Evolutionary conservation across 768 basidiomycete species (phyloP), one percentile per base, ranked within the genome.

Genomic region (Suillus weaverae): DNA sequence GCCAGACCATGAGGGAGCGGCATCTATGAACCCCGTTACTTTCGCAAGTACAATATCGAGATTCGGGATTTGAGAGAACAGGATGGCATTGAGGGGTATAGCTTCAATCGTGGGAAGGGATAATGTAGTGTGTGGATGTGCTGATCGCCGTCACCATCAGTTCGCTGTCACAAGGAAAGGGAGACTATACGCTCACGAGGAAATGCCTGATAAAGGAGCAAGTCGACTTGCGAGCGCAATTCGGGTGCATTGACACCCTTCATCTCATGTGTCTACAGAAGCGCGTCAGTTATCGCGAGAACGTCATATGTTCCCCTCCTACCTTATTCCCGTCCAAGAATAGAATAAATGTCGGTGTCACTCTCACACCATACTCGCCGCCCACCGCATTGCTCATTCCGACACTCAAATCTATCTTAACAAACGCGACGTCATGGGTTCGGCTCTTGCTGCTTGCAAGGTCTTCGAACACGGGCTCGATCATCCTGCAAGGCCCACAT

Each of bases 261-360:
- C 61, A 94, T 60, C 70, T 94, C 91, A 38, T 87, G 79, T 5
- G 84, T 78, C 91, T 94, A 68, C 16, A 30, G n/a, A 22, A 56
- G 26, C 13, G 51, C 16, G 35, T 50, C 30, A 51, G n/a, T 44
- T 32, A 50, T 1, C 1, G 54, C 26, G 30, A 50, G 56, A 64
- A 62, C 14, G 30, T 41, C 32, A 36, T 20, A 64, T 11, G 1
- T 14, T 56, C 54, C 22, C 26, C 2, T n/a, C 66, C 67, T 61
- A 90, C 91, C 86, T 91, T 88, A 60, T 83, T 80, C 1, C 89
- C 92, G 65, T 91, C 83, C 66, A 89, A 75, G 79, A 94, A 98
- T 78, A 97, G 95, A 46, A 91, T 78, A 71, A 98, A 97, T 1
- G 94, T 95, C 6, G 95, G 96, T 2, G 93, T 97, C 20, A 84